phyloP scores from a whole-genome alignment of 257 asterid genomes.

The Gentiana straminea region DNA sequence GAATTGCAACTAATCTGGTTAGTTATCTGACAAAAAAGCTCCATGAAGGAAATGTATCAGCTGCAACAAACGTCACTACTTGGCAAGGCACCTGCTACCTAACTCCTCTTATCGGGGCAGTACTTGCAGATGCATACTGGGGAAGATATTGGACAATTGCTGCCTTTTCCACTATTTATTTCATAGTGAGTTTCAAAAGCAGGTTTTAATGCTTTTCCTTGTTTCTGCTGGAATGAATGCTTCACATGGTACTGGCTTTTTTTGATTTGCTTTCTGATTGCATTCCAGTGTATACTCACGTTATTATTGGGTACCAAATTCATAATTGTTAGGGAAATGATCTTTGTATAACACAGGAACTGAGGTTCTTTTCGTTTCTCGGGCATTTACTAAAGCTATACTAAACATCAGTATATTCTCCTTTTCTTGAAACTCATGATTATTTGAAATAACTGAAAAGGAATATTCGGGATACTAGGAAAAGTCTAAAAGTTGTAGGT shows the following conservation, averaged over 20 bases:
- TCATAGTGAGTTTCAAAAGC: slow-evolving; percentile 37
- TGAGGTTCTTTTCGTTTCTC: too few species aligned
- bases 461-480: too few species aligned
- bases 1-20: slow-evolving; percentile 86
- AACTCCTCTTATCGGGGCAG: slow-evolving; percentile 90
- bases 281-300: neutral
- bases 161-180: slow-evolving; percentile 81
- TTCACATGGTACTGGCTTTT: neutral
- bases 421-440: too few species aligned
- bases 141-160: slow-evolving; percentile 99
- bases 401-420: too few species aligned
- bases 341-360: too few species aligned
- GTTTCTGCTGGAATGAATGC: slow-evolving; percentile 2
- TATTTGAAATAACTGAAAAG: too few species aligned
- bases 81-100: slow-evolving; percentile 98
- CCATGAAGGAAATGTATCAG: slow-evolving; percentile 84
- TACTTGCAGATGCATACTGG: slow-evolving; percentile 94
- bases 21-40: slow-evolving; percentile 76
- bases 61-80: slow-evolving; percentile 92
- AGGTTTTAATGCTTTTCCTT: neutral
- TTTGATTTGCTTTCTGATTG: neutral
- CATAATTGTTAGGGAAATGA: too few species aligned
- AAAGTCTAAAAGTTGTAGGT: neutral
- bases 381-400: too few species aligned
- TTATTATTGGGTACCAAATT: too few species aligned